Conservation (phyloP, 2,329 filamentous ascomycete genomes). For the Capronia epimyces region DNA sequence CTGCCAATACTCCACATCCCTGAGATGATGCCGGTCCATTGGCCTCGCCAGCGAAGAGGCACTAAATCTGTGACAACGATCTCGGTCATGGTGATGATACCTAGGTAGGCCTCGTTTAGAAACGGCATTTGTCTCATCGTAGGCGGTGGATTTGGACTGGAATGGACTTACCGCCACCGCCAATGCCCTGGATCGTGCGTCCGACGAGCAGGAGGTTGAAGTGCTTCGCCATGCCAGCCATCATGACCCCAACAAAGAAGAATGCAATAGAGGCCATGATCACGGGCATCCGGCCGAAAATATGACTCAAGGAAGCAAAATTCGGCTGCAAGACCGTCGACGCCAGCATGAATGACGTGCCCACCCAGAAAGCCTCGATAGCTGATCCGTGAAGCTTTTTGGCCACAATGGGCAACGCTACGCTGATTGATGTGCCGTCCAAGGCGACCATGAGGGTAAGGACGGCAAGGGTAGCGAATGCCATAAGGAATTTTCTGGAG, state of each 20-base stretch:
- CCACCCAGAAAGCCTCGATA: slow-evolving; percentile 65
- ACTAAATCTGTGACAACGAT: slow-evolving; percentile 44
- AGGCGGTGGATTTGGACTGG: neutral
- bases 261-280: slow-evolving; percentile 39
- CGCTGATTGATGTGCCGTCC: slow-evolving; percentile 61
- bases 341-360: slow-evolving; percentile 63
- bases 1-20: slow-evolving; percentile 28
- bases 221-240: slow-evolving; percentile 39
- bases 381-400: slow-evolving; percentile 48
- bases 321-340: slow-evolving; percentile 55
- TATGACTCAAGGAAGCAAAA: slow-evolving; percentile 44
- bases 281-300: slow-evolving; percentile 44
- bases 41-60: slow-evolving; percentile 33
- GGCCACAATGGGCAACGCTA: slow-evolving; percentile 51
- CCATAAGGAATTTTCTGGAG: slow-evolving; percentile 39
- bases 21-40: slow-evolving; percentile 25
- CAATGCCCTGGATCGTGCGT: slow-evolving; percentile 42
- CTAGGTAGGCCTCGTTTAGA: neutral
- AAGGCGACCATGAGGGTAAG: slow-evolving; percentile 59
- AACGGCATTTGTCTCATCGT: neutral
- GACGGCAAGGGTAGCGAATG: slow-evolving; percentile 49
- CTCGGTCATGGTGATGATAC: slow-evolving; percentile 34
- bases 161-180: slow-evolving; percentile 36
- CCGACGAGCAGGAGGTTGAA: slow-evolving; percentile 45
- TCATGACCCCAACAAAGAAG: slow-evolving; percentile 43